phyloP scores from a whole-genome alignment of 2,329 filamentous ascomycete genomes.

The Chaetomiaceae sp. region DNA sequence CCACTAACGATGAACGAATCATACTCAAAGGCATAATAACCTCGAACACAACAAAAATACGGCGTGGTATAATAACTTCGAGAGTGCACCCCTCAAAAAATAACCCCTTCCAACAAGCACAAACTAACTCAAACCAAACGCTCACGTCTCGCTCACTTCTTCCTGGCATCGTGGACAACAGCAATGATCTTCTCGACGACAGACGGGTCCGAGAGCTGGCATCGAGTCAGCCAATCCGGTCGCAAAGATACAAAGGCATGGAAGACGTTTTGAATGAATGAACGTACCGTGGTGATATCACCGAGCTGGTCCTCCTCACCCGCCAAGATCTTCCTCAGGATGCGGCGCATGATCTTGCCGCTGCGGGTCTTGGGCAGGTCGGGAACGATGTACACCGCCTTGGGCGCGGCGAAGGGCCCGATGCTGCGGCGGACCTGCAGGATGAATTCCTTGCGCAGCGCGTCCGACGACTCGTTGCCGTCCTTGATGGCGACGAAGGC shows the following conservation, averaged over 20 bases:
- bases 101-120: no score
- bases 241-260: conserved; percentile 1
- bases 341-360: conserved; percentile 98
- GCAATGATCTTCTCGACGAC: conserved; percentile 88
- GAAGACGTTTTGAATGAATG: conserved; percentile 4
- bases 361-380: conserved; percentile 96
- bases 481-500: conserved; percentile 94
- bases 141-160: conserved; percentile 42
- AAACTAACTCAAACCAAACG: no score
- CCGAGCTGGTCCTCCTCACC: conserved; percentile 96
- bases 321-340: conserved; percentile 92
- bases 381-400: conserved; percentile 83
- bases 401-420: conserved; percentile 93
- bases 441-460: conserved; percentile 86
- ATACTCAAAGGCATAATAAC: conserved; percentile 3
- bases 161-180: conserved; percentile 60
- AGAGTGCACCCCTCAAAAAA: conserved; percentile 6
- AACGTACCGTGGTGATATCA: conserved; percentile 79
- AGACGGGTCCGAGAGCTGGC: conserved; percentile 78
- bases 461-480: conserved; percentile 66
- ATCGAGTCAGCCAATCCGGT: not conserved
- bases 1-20: no score
- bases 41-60: no score
- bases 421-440: conserved; percentile 96
- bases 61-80: conserved; percentile 13